Percentiles rank a stretch among this genome's conserved stretches.
These are phyloP conservation scores for Pseudozyma thailandica DNA, from an alignment of 1,284 basidiomycete species.

Conservation along the genomic window DNA sequence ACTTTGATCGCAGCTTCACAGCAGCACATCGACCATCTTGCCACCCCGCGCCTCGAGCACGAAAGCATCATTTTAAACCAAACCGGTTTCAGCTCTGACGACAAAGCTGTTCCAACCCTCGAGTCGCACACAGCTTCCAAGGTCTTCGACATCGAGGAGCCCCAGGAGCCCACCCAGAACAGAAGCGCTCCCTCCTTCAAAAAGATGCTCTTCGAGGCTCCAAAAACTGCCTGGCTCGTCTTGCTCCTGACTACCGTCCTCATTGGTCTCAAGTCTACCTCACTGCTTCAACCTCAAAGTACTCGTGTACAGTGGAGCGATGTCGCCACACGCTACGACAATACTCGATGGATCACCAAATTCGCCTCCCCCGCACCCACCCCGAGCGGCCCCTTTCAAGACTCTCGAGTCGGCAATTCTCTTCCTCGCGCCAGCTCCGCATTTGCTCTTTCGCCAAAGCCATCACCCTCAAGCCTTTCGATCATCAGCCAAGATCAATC, in stretches of 20 bases:
- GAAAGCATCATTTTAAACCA: neutral
- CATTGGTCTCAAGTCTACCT: slow-evolving; percentile 20
- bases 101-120: neutral
- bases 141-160: neutral
- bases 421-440: neutral
- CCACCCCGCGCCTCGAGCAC: neutral
- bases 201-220: slow-evolving; percentile 2
- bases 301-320: neutral
- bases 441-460: slow-evolving; percentile 7
- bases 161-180: no score
- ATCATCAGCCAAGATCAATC: neutral
- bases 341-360: slow-evolving; percentile 9
- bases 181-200: neutral
- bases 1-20: slow-evolving; percentile 15
- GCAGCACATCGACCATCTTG: slow-evolving; percentile 1
- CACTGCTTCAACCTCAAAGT: neutral
- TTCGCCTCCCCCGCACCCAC: slow-evolving; percentile 16
- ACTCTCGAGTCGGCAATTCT: neutral
- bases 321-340: neutral
- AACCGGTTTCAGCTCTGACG: no score
- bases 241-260: slow-evolving; percentile 22
- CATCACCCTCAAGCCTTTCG: slow-evolving; percentile 12
- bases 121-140: neutral
- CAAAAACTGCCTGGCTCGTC: slow-evolving; percentile 27
- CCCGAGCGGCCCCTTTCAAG: neutral